Base-by-base conservation (phyloP, 345 rosid species). In the Eucalyptus marginata region DNA sequence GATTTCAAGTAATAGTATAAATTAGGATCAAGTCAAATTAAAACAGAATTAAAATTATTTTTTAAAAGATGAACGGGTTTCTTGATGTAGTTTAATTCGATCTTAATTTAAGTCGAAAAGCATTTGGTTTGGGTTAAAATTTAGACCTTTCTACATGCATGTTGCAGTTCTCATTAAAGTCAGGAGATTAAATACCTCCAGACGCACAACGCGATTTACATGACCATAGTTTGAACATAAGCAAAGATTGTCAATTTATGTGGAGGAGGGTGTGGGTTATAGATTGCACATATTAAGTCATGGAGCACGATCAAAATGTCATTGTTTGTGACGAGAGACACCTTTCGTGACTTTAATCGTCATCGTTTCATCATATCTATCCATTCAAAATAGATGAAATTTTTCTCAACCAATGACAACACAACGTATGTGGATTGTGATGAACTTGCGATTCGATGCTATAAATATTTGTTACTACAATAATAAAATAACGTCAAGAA, bases 171-270 rank as follows among this genome's bases (percentile, higher is more conserved):
- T 68, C 43, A 8, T 17, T 9, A 8, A 17, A 68, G 80, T 33
- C 4, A n/a, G 4, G 43, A 31, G 36, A n/a, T 64, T 14, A 31
- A n/a, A 31, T 66, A 8, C 11, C 20, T 66, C 5, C 0, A 7
- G 3, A 31, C 3, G 0, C 36, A 29, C 33, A 1, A 29, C 0
- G 5, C 2, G 1, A 31, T 66, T 31, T 14, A 66, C 2, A 13
- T n/a, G 79, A 31, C 12, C 44, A 68, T 5, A 33, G 4, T 16
- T 68, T 4, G 40, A 31, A 66, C 18, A n/a, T 66, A 17, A 15
- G 40, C 36, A 15, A 16, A 33, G 40, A 8, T n/a, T 17, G 40
- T 36, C 44, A 3, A 36, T 71, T 71, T 10, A 36, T 12, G 25
- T 6, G 13, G 13, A 10, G 46, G 7, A 36, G 81, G 14, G 13